phyloP scores from a whole-genome alignment of 768 basidiomycete genomes.

The Pleurotus platypus region DNA sequence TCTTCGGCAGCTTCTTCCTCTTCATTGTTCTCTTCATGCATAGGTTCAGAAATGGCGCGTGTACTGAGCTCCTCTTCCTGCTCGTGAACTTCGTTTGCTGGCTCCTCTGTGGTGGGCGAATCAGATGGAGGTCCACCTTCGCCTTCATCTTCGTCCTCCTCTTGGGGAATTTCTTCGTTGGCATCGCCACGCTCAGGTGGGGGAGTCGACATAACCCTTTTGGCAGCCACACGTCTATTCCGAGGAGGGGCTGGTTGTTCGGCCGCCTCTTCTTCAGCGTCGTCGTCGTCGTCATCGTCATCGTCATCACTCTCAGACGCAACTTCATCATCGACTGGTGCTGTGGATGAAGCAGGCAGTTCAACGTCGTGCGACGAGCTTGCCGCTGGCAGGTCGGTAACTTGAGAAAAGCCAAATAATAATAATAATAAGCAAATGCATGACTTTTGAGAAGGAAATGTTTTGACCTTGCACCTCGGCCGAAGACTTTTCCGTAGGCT shows the following conservation, averaged over 20 bases:
- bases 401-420: neutral
- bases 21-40: neutral
- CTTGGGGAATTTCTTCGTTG: neutral
- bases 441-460: too few relatives aligned
- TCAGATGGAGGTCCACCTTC: neutral
- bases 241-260: too few relatives aligned
- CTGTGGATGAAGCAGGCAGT: neutral
- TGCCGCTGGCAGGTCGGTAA: neutral
- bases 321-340: neutral
- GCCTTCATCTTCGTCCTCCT: neutral
- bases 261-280: neutral
- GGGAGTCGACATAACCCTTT: neutral
- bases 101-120: neutral
- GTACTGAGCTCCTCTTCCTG: neutral
- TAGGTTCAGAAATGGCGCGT: neutral
- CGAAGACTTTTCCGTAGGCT: neutral
- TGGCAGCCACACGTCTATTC: neutral
- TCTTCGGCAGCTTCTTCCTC: neutral
- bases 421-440: neutral
- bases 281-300: conserved; percentile 7
- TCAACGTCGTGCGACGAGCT: neutral
- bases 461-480: too few relatives aligned
- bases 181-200: neutral
- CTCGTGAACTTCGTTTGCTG: neutral
- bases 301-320: neutral